Percentiles rank a stretch among this genome's conserved stretches.
These are phyloP conservation scores for Neolecta irregularis DNA, from an alignment of 1,139 yeast genomes.

Conservation along the genomic window DNA sequence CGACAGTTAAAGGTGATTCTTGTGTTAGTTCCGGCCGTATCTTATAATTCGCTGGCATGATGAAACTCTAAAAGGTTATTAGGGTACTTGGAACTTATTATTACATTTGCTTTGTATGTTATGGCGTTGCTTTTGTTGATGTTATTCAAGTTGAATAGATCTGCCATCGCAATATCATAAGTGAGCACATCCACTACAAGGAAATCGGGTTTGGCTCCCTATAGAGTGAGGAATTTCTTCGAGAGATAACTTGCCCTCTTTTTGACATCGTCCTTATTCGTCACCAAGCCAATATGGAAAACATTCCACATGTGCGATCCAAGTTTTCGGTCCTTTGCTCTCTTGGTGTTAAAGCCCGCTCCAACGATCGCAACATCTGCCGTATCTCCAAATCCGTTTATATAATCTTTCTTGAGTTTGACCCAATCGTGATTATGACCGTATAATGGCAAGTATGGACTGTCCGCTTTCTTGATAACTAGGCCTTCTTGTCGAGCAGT, in stretches of 20 bases:
- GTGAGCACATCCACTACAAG: not conserved
- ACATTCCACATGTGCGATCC: conserved; percentile 8
- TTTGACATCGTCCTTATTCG: not conserved
- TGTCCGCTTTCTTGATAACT: conserved; percentile 6
- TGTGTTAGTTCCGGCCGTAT: no score
- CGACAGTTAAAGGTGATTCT: no score
- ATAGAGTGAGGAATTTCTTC: no score
- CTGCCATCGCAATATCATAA: no score
- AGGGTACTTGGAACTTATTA: no score
- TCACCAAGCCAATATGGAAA: conserved; percentile 8
- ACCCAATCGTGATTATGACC: conserved; percentile 9
- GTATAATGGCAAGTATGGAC: conserved; percentile 8
- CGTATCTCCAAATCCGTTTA: conserved; percentile 12
- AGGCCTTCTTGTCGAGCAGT: conserved; percentile 11
- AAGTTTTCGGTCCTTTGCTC: conserved; percentile 8
- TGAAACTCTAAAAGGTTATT: no score
- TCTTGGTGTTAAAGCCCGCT: conserved; percentile 8
- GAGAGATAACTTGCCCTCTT: not conserved
- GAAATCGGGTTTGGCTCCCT: not conserved
- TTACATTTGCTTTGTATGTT: no score
- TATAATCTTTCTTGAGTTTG: conserved; percentile 12
- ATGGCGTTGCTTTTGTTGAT: no score
- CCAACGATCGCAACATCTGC: conserved; percentile 13
- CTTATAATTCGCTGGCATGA: no score
- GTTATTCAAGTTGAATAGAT: no score